A percentile compares a stretch with the other conserved stretches of the same genome.
Evolutionary conservation across 352 stramenopile species (phyloP).

Genomic region (Globisporangium splendens): DNA sequence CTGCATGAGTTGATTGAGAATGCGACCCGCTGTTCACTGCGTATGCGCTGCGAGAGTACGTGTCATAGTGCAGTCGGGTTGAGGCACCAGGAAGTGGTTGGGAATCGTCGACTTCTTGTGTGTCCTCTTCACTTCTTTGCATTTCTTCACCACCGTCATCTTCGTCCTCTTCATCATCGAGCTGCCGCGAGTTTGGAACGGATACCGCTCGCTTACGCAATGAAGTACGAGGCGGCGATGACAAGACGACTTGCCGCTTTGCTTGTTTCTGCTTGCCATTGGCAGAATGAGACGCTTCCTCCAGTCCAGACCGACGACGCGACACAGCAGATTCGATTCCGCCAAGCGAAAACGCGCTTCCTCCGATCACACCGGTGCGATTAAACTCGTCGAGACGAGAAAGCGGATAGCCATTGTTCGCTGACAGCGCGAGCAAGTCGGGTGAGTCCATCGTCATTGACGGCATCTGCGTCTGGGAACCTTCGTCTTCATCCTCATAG

Average conservation of each 20-base stretch:
- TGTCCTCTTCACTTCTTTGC: slow-evolving; percentile 14
- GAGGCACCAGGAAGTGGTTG: neutral
- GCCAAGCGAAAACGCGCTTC: neutral
- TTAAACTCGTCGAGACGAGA: neutral
- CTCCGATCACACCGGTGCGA: slow-evolving; percentile 1
- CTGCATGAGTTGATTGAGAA: neutral
- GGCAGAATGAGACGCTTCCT: neutral
- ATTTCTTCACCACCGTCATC: slow-evolving; percentile 8
- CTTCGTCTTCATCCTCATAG: slow-evolving; percentile 13
- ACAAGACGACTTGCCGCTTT: neutral
- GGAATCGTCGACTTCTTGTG: slow-evolving; percentile 32
- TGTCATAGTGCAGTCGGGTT: neutral
- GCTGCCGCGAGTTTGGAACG: slow-evolving; percentile 3
- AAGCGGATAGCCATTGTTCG: neutral
- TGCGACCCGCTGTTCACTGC: neutral
- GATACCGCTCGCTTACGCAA: neutral
- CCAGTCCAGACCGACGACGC: neutral
- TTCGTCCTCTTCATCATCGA: slow-evolving; percentile 1
- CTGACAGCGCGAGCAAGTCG: slow-evolving; percentile 9
- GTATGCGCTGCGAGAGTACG: slow-evolving; percentile 1
- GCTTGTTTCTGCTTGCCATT: slow-evolving; percentile 1
- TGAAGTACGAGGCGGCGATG: slow-evolving; percentile 2
- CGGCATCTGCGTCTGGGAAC: slow-evolving; percentile 20
- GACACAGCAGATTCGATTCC: neutral
- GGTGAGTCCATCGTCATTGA: slow-evolving; percentile 11